Percentiles rank a stretch among this genome's conserved stretches.
These are phyloP conservation scores for Phytophthora sojae DNA, from an alignment of 352 stramenopile genomes.

Conservation along the genomic window DNA sequence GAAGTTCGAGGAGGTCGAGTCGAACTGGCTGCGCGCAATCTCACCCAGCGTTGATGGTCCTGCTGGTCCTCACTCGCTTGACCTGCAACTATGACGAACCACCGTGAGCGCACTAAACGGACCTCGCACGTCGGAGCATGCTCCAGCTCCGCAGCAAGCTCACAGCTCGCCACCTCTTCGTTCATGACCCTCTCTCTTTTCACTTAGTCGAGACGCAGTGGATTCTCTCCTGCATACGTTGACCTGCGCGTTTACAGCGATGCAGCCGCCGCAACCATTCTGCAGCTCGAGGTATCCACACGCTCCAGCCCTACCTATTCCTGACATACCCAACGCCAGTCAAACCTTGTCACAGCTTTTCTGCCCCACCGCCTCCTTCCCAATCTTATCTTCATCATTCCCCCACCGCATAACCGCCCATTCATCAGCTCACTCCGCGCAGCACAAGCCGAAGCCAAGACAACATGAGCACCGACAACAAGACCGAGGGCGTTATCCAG, in stretches of 20 bases:
- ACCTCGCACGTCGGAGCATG: neutral
- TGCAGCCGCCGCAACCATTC: neutral
- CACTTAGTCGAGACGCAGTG: neutral
- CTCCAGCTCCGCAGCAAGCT: neutral
- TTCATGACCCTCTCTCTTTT: neutral
- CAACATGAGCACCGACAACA: constrained; percentile 27
- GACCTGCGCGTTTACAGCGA: neutral
- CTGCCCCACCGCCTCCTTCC: neutral
- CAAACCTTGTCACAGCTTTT: constrained; percentile 17
- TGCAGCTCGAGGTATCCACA: neutral
- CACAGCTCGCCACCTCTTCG: neutral
- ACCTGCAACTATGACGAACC: neutral
- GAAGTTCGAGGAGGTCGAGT: too few species aligned
- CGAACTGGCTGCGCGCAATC: constrained; percentile 3
- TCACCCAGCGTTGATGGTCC: neutral
- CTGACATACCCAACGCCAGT: constrained; percentile 6
- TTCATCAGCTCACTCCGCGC: constrained; percentile 7
- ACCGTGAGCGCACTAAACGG: neutral
- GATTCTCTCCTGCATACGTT: constrained; percentile 4
- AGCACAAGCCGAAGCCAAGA: neutral
- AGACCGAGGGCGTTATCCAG: constrained; percentile 42
- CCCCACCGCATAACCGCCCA: constrained; percentile 8
- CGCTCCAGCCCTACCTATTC: neutral
- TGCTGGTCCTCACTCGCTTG: neutral
- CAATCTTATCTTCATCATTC: constrained; percentile 11